A percentile compares a stretch with the other conserved stretches of the same genome.
Conservation (phyloP, 106 monocot genomes). For the Amphibolis antarctica region DNA sequence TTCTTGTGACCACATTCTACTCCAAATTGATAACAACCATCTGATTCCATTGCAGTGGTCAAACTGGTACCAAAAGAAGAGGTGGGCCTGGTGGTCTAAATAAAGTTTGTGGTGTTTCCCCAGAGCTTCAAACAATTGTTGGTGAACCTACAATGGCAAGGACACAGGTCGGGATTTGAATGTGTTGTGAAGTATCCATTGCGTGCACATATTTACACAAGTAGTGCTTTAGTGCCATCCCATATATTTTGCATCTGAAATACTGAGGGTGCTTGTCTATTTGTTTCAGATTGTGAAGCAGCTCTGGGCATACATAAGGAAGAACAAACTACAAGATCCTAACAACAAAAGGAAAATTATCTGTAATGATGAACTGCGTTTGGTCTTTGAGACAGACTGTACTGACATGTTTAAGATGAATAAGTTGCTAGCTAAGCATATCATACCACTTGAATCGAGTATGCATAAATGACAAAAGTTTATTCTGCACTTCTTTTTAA, state of each 20-base stretch:
- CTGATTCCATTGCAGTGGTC: slow-evolving; percentile 22
- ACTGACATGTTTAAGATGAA: slow-evolving; percentile 99
- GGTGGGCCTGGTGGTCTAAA: slow-evolving; percentile 85
- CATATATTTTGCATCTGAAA: background rate
- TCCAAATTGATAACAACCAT: background rate
- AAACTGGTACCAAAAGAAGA: slow-evolving; percentile 52
- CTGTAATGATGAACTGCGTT: slow-evolving; percentile 80
- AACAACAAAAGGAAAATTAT: slow-evolving; percentile 91
- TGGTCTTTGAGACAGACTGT: slow-evolving; percentile 88
- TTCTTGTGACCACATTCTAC: background rate
- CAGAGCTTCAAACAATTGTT: slow-evolving; percentile 79
- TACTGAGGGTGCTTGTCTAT: background rate
- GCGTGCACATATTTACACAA: too few relatives aligned
- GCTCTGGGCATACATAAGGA: slow-evolving; percentile 86
- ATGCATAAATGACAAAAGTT: slow-evolving; percentile 2
- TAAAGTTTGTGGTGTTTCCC: slow-evolving; percentile 94
- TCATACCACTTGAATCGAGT: slow-evolving; percentile 60
- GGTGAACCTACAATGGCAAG: slow-evolving; percentile 89
- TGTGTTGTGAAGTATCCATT: too few relatives aligned
- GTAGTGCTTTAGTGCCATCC: background rate
- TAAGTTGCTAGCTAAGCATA: slow-evolving; percentile 85
- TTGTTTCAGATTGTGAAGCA: slow-evolving; percentile 81
- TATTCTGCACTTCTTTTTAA: background rate
- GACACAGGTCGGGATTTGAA: slow-evolving; percentile 51
- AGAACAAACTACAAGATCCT: slow-evolving; percentile 91